Evolutionary conservation across 2,329 filamentous ascomycete species (phyloP).

Genomic region (Pochonia chlamydosporia): DNA sequence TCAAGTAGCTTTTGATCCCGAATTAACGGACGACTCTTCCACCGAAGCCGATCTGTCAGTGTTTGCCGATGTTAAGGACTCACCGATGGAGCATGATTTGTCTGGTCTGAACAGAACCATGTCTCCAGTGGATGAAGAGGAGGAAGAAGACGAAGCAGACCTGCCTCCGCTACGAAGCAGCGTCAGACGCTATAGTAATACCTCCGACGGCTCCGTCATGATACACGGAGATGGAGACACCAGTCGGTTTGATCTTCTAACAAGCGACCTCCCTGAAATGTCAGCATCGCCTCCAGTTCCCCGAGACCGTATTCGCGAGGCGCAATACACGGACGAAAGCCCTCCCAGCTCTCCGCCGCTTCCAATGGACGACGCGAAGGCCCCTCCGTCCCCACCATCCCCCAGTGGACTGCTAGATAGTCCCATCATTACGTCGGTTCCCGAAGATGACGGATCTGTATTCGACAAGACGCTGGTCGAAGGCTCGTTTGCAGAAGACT

Average conservation of each 20-base stretch:
- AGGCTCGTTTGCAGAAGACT: constrained; percentile 40
- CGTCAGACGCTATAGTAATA: constrained; percentile 23
- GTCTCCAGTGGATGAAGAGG: constrained; percentile 10
- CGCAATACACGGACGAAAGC: constrained; percentile 33
- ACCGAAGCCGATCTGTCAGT: neutral
- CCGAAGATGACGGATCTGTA: constrained; percentile 31
- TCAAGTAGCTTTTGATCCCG: neutral
- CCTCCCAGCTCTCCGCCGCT: constrained; percentile 44
- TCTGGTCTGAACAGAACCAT: constrained; percentile 12
- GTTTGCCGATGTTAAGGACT: neutral
- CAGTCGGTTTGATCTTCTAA: constrained; percentile 32
- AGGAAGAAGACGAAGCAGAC: constrained; percentile 25
- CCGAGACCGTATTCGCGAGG: constrained; percentile 23
- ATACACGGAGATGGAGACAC: constrained; percentile 30
- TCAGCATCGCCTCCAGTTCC: constrained; percentile 35
- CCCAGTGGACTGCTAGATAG: constrained; percentile 39
- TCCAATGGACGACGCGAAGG: constrained; percentile 11
- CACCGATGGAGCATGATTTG: constrained; percentile 8
- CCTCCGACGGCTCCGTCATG: constrained; percentile 32
- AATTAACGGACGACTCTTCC: constrained; percentile 3
- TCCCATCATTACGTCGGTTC: constrained; percentile 36
- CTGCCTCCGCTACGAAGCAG: constrained; percentile 29
- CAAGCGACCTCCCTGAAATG: constrained; percentile 36
- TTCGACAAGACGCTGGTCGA: constrained; percentile 35
- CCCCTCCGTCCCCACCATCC: constrained; percentile 9